These are phyloP conservation scores for Colletotrichum sp. DNA, from an alignment of 2,329 filamentous ascomycete genomes.

Conservation along the genomic window DNA sequence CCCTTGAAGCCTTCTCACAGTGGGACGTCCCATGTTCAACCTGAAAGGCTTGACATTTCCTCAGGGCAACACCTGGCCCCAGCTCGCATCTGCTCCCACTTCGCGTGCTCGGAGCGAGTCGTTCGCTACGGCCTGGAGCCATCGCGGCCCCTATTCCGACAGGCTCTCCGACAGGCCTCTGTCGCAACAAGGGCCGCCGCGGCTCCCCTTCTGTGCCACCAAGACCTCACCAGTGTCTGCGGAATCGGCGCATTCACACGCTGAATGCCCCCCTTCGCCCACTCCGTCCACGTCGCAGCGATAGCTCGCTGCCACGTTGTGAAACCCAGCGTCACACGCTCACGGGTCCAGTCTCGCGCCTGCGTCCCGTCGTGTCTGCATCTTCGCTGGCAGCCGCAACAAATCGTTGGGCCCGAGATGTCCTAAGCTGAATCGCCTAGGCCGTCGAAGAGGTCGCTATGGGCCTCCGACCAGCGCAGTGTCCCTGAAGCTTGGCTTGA, in stretches of 20 bases:
- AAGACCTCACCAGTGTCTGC: constrained; percentile 5
- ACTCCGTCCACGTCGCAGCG: background rate
- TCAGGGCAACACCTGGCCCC: background rate
- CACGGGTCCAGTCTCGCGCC: background rate
- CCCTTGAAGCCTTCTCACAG: background rate
- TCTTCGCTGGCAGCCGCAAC: background rate
- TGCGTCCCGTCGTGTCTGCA: background rate
- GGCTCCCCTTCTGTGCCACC: background rate
- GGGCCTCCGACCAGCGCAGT: background rate
- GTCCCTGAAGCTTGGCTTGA: background rate
- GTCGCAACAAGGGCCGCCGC: constrained; percentile 6
- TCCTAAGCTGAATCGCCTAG: background rate
- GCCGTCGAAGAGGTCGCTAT: background rate
- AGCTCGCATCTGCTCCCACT: background rate
- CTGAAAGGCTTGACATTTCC: background rate
- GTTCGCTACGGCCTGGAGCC: background rate
- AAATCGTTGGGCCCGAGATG: background rate
- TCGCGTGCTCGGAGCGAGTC: background rate
- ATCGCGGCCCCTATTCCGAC: background rate
- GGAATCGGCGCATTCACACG: background rate
- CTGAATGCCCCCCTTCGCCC: background rate
- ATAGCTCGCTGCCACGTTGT: constrained; percentile 1
- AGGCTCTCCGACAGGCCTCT: background rate
- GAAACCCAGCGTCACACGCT: background rate
- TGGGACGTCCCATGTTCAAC: background rate